Evolutionary conservation across 1,284 basidiomycete genomes (phyloP).

Genomic region (Austroboletus novae-zelandiae): DNA sequence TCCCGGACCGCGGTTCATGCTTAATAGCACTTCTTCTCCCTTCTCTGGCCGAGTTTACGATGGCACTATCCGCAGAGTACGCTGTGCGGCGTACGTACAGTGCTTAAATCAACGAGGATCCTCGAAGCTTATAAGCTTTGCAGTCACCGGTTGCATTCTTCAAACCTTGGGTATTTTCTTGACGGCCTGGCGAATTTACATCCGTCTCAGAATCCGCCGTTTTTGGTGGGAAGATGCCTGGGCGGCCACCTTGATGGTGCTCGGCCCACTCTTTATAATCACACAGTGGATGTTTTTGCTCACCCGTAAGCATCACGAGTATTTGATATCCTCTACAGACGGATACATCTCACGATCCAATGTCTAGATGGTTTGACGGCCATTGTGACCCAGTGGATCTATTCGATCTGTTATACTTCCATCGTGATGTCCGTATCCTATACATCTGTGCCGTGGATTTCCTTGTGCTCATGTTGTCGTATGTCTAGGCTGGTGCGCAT

Average conservation of each 20-base stretch:
- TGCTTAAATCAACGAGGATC: background rate
- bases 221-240: constrained; percentile 27
- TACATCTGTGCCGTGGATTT: too few relatives aligned
- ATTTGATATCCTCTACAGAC: background rate
- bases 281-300: constrained; percentile 11
- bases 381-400: constrained; percentile 10
- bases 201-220: constrained; percentile 22
- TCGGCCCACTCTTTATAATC: constrained; percentile 11
- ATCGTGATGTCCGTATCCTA: constrained; percentile 11
- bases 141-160: constrained; percentile 11
- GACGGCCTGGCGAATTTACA: constrained; percentile 21
- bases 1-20: background rate
- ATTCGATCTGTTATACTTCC: constrained; percentile 8
- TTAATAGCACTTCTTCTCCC: background rate
- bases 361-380: constrained; percentile 8
- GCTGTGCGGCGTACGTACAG: constrained; percentile 8
- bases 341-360: background rate
- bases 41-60: background rate
- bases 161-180: constrained; percentile 17
- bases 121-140: background rate
- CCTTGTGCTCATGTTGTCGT: background rate
- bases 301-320: constrained; percentile 5
- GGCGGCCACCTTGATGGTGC: constrained; percentile 12
- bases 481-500: constrained; percentile 12
- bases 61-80: constrained; percentile 2